A percentile compares a stretch with the other conserved stretches of the same genome.
These are phyloP conservation scores for Populus tomentosa DNA, from an alignment of 441 rosid species.

Conservation along the genomic window DNA sequence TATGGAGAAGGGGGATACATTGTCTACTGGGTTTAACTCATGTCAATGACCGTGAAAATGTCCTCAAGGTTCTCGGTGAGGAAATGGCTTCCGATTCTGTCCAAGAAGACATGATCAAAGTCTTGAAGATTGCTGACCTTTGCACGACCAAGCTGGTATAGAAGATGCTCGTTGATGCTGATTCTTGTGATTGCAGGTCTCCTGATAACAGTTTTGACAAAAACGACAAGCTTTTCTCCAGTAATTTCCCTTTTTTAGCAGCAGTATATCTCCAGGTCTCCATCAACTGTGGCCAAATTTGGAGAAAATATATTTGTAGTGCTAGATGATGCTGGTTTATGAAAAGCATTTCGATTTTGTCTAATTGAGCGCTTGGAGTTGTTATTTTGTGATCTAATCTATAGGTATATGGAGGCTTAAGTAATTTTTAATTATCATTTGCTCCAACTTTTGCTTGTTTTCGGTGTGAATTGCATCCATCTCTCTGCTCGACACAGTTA, in stretches of 20 bases:
- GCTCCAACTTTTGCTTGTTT: background rate
- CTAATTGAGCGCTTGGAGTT: background rate
- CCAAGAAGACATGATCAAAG: slow-evolving; percentile 60
- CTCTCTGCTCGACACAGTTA: background rate
- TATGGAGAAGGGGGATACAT: slow-evolving; percentile 80
- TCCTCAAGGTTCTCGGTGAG: slow-evolving; percentile 48
- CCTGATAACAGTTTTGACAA: slow-evolving; percentile 21
- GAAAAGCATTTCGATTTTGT: background rate
- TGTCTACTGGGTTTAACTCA: slow-evolving; percentile 60
- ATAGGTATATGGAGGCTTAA: background rate
- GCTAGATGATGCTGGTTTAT: background rate
- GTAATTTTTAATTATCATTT: background rate
- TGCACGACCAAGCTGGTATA: slow-evolving; percentile 84
- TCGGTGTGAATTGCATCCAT: background rate
- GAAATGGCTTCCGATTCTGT: slow-evolving; percentile 33
- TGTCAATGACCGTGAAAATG: slow-evolving; percentile 44
- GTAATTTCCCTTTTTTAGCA: background rate
- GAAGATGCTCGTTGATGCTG: slow-evolving; percentile 68
- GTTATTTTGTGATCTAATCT: background rate
- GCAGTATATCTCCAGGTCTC: background rate
- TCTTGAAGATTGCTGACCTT: slow-evolving; percentile 59
- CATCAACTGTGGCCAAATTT: background rate
- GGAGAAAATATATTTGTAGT: background rate
- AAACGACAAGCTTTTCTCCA: slow-evolving; percentile 16
- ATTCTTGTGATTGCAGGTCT: slow-evolving; percentile 40